phyloP scores from a whole-genome alignment of 1,284 basidiomycete species.

The Sanghuangporus sanghuang region DNA sequence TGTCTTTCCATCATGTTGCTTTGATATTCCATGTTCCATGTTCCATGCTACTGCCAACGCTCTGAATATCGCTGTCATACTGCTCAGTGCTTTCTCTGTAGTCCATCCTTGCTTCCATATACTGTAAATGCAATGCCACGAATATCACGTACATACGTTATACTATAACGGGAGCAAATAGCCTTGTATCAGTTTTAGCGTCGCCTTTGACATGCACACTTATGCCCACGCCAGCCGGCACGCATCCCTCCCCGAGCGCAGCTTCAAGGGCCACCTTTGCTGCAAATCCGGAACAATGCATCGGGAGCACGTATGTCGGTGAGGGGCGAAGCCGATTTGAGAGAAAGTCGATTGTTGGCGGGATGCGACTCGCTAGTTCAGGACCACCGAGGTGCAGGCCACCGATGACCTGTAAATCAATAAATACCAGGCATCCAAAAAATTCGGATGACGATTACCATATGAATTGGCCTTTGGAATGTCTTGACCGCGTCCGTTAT shows the following conservation, averaged over 20 bases:
- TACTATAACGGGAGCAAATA: slow-evolving; percentile 15
- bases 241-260: slow-evolving; percentile 67
- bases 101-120: neutral
- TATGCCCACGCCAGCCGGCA: slow-evolving; percentile 71
- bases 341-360: slow-evolving; percentile 68
- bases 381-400: slow-evolving; percentile 74
- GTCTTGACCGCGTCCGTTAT: slow-evolving; percentile 57
- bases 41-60: neutral
- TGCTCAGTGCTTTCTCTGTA: neutral
- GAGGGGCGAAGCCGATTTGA: slow-evolving; percentile 51
- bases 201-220: slow-evolving; percentile 44
- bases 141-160: neutral
- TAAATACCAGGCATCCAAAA: slow-evolving; percentile 3
- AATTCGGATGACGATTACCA: slow-evolving; percentile 37
- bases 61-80: neutral
- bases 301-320: slow-evolving; percentile 69
- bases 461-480: slow-evolving; percentile 68
- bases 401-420: slow-evolving; percentile 54
- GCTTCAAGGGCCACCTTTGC: slow-evolving; percentile 62
- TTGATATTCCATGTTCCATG: neutral
- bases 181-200: slow-evolving; percentile 5
- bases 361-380: slow-evolving; percentile 56
- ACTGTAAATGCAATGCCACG: neutral
- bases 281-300: slow-evolving; percentile 79
- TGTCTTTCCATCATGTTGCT: neutral